phyloP scores from a whole-genome alignment of 768 basidiomycete species.

The Mycena epipterygia region DNA sequence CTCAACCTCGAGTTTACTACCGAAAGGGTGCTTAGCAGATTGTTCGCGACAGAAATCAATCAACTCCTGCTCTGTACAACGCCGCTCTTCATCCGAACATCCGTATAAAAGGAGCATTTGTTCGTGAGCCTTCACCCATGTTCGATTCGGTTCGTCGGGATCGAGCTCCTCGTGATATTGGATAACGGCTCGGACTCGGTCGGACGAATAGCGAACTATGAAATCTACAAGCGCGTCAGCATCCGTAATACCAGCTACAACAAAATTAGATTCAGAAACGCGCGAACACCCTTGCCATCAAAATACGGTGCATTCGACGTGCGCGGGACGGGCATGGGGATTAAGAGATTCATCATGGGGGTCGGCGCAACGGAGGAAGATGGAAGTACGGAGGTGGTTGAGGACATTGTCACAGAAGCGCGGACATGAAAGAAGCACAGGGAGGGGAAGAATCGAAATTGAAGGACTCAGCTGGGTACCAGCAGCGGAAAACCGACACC shows the following conservation, averaged over 20 bases:
- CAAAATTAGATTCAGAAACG: background rate
- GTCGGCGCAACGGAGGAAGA: background rate
- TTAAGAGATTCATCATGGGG: background rate
- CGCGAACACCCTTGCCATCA: background rate
- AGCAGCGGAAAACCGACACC: slow-evolving; percentile 27
- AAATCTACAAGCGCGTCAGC: slow-evolving; percentile 20
- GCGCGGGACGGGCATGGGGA: slow-evolving; percentile 18
- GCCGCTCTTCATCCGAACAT: background rate
- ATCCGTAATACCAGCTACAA: slow-evolving; percentile 23
- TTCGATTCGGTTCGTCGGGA: slow-evolving; percentile 1
- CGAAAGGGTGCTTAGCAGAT: slow-evolving; percentile 19
- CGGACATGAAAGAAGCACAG: background rate
- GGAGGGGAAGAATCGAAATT: background rate
- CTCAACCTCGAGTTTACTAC: slow-evolving; percentile 14
- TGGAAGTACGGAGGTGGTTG: background rate
- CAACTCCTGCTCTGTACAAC: slow-evolving; percentile 13
- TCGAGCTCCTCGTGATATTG: slow-evolving; percentile 14
- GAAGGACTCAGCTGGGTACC: slow-evolving; percentile 12
- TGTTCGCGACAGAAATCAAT: slow-evolving; percentile 7
- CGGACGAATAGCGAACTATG: slow-evolving; percentile 21
- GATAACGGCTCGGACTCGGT: slow-evolving; percentile 1
- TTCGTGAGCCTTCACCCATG: slow-evolving; percentile 1
- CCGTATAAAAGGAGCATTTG: slow-evolving; percentile 8
- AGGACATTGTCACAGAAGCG: background rate
- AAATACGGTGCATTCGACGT: slow-evolving; percentile 13